A percentile compares a stretch with the other conserved stretches of the same genome.
These are phyloP conservation scores for Fusarium kyushuense DNA, from an alignment of 2,329 filamentous ascomycete species.

Conservation along the genomic window DNA sequence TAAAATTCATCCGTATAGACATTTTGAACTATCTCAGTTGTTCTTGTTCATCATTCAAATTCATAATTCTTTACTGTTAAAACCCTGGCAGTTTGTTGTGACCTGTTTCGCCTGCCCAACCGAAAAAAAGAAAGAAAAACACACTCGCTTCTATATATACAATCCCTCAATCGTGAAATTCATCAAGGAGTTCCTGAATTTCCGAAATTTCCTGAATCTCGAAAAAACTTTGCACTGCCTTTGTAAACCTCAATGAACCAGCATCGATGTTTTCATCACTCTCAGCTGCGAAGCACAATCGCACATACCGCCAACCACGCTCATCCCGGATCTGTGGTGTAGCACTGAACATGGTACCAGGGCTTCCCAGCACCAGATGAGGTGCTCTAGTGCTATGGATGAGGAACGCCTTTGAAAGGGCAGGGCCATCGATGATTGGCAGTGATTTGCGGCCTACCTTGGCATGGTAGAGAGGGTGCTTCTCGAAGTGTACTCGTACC, in stretches of 20 bases:
- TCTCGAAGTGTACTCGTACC: slow-evolving; percentile 77
- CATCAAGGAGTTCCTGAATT: slow-evolving; percentile 77
- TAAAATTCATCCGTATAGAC: not conserved
- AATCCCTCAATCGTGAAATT: slow-evolving; percentile 60
- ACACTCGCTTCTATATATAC: slow-evolving; percentile 12
- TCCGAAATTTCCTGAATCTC: slow-evolving; percentile 73
- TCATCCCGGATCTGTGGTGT: slow-evolving; percentile 68
- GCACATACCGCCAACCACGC: slow-evolving; percentile 77
- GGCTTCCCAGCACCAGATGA: slow-evolving; percentile 75
- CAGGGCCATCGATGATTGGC: slow-evolving; percentile 63
- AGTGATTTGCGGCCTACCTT: slow-evolving; percentile 43
- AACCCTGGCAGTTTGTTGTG: slow-evolving; percentile 3
- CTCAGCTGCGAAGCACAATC: slow-evolving; percentile 88
- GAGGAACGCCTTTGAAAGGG: slow-evolving; percentile 76
- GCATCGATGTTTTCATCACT: slow-evolving; percentile 74
- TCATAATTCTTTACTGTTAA: not conserved
- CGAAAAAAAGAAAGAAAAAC: not conserved
- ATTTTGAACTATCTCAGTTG: not conserved
- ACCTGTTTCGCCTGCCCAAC: slow-evolving; percentile 1
- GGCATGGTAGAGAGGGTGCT: slow-evolving; percentile 74
- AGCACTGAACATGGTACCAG: slow-evolving; percentile 80
- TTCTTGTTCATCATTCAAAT: not conserved
- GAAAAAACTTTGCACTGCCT: slow-evolving; percentile 82
- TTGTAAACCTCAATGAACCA: slow-evolving; percentile 73
- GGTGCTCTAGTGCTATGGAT: slow-evolving; percentile 76